A percentile compares a stretch with the other conserved stretches of the same genome.
phyloP scores from a whole-genome alignment of 2,329 filamentous ascomycete genomes.

The Coniochaeta sp. region DNA sequence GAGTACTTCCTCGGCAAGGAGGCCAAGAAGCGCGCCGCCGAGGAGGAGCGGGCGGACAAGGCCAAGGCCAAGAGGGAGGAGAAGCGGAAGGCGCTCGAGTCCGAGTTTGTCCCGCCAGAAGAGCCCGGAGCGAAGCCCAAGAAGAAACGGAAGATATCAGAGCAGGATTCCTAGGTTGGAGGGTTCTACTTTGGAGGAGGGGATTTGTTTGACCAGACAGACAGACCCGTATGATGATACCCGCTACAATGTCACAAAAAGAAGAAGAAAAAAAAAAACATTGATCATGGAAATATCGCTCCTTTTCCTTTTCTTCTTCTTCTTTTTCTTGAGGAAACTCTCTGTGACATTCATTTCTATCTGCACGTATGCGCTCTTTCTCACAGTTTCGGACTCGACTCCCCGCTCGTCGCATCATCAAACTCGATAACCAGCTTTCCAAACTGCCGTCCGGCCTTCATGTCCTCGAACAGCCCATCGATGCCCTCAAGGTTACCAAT shows the following conservation, averaged over 20 bases:
- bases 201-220: too few species aligned
- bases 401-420: conserved; percentile 18
- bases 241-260: not conserved
- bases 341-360: not conserved
- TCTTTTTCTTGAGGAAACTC: not conserved
- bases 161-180: conserved; percentile 7
- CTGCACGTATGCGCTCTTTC: not conserved
- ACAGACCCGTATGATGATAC: conserved; percentile 1
- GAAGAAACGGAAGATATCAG: conserved; percentile 52
- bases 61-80: conserved; percentile 84
- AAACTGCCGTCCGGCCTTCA: conserved; percentile 80
- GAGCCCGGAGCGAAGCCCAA: conserved; percentile 61
- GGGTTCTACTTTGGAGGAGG: too few species aligned
- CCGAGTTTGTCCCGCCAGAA: conserved; percentile 80
- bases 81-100: conserved; percentile 76
- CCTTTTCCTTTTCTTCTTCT: not conserved
- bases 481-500: conserved; percentile 73
- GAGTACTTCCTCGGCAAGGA: conserved; percentile 95
- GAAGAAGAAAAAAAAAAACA: too few species aligned
- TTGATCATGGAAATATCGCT: not conserved
- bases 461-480: conserved; percentile 76
- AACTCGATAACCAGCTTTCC: conserved; percentile 85
- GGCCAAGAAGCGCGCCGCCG: conserved; percentile 76
- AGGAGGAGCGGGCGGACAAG: conserved; percentile 74
- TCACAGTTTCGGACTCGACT: conserved; percentile 29